Evolutionary conservation across 208 protist species (phyloP), one percentile per base, ranked within the genome.

Genomic region (Wallacemonas sp.): DNA sequence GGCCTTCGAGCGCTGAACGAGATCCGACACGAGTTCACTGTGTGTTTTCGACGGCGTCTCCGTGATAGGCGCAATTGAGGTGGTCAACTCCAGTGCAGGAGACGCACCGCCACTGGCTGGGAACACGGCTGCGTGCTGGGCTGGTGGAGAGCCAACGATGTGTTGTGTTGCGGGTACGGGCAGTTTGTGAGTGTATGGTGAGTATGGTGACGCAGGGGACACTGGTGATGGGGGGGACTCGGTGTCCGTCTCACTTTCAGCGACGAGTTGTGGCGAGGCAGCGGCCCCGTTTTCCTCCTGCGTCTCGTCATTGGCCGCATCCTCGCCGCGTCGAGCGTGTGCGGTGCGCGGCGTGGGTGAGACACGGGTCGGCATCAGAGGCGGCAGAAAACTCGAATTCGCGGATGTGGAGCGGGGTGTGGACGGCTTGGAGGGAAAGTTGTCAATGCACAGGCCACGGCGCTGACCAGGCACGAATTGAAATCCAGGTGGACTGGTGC

Each of bases 401-500:
- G 14, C 1, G 0, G 12, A 64, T 19, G 19, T 30, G 46, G 56
- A 27, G 9, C 56, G 49, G n/a, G 70, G 70, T 19, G 76, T 73
- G 1, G 60, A n/a, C 2, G 76, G 76, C 8, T 68, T 69, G 34
- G 76, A 82, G 1, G 72, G 76, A 52, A 82, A 82, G 1, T 39
- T 48, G 52, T 74, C 61, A 4, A 74, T 26, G n/a, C 44, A 0
- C 8, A 70, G 19, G n/a, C 76, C 65, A 24, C 52, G 30, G 5
- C 52, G 52, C 30, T 58, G 26, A 27, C 52, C 52, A 24, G 52
- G 52, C 5, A 41, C 52, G 21, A 58, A 43, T n/a, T 44, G 14
- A 21, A 32, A 54, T 16, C 19, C 46, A 1, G 55, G 56, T 23
- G 58, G 34, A 21, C 62, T 61, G 3, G 38, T 29, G 2, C 38